These are phyloP conservation scores for Plasmodium malariae DNA, from an alignment of 169 alveolate genomes.

Conservation along the genomic window DNA sequence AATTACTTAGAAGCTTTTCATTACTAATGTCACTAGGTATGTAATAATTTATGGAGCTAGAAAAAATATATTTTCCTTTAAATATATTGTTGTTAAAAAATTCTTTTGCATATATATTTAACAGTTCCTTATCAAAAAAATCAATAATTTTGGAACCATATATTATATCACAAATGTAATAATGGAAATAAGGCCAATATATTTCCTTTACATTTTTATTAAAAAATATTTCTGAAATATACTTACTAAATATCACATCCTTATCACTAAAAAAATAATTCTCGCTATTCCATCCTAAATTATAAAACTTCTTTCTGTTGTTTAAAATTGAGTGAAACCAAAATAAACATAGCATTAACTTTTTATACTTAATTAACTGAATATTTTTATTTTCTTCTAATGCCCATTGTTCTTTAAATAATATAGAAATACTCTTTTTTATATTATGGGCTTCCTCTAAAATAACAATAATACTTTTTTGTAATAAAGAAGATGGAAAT, in stretches of 20 bases:
- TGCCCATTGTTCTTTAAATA: slow-evolving; percentile 73
- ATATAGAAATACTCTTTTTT: slow-evolving; percentile 66
- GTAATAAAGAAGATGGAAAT: slow-evolving; percentile 96
- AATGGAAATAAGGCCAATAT: slow-evolving; percentile 75
- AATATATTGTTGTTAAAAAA: slow-evolving; percentile 73
- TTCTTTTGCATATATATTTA: slow-evolving; percentile 74
- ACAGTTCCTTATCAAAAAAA: slow-evolving; percentile 42
- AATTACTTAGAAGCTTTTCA: slow-evolving; percentile 51
- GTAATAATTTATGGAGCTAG: slow-evolving; percentile 52
- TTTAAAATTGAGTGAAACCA: slow-evolving; percentile 93
- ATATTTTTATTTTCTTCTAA: slow-evolving; percentile 76
- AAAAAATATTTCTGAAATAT: slow-evolving; percentile 54
- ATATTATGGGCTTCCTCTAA: slow-evolving; percentile 93
- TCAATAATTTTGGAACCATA: slow-evolving; percentile 75
- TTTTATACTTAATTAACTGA: slow-evolving; percentile 68
- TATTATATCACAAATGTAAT: slow-evolving; percentile 73
- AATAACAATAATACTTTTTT: slow-evolving; percentile 95
- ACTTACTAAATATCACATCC: slow-evolving; percentile 80
- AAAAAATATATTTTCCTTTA: slow-evolving; percentile 74
- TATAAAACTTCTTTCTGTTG: slow-evolving; percentile 93
- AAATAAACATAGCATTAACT: slow-evolving; percentile 90
- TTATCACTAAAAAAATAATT: slow-evolving; percentile 93
- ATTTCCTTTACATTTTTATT: slow-evolving; percentile 70
- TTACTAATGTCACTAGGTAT: slow-evolving; percentile 51
- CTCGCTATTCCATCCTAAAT: slow-evolving; percentile 93